Conservation (phyloP, 495 filamentous ascomycete genomes). For the Halenospora varia region DNA sequence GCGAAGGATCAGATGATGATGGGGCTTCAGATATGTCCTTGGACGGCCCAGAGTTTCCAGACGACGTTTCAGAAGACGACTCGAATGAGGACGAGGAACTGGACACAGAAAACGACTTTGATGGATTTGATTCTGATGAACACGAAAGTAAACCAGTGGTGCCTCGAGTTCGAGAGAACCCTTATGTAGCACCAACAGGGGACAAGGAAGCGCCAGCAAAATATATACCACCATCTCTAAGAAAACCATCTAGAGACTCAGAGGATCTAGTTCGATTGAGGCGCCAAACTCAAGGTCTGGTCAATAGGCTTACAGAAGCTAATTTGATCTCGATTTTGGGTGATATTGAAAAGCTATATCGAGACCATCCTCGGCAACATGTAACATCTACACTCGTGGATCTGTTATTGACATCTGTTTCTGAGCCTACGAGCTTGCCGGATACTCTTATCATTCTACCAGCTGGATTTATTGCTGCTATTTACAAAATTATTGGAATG, state of each 20-base stretch:
- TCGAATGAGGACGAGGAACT: slow-evolving; percentile 24
- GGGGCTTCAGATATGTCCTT: slow-evolving; percentile 19
- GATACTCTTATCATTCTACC: slow-evolving; percentile 90
- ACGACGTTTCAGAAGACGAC: slow-evolving; percentile 25
- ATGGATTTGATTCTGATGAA: slow-evolving; percentile 24
- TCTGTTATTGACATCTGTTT: slow-evolving; percentile 68
- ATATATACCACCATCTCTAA: slow-evolving; percentile 87
- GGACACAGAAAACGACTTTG: slow-evolving; percentile 31
- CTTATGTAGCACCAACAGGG: slow-evolving; percentile 46
- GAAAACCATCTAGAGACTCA: slow-evolving; percentile 57
- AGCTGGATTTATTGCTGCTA: slow-evolving; percentile 82
- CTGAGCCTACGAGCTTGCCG: slow-evolving; percentile 67
- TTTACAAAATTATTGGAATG: slow-evolving; percentile 80
- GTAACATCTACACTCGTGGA: slow-evolving; percentile 76
- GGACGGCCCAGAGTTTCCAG: slow-evolving; percentile 15
- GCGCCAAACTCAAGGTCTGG: slow-evolving; percentile 77
- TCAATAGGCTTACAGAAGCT: slow-evolving; percentile 90
- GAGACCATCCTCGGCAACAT: slow-evolving; percentile 71
- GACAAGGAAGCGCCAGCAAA: slow-evolving; percentile 36
- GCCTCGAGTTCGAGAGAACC: slow-evolving; percentile 42
- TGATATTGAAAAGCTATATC: slow-evolving; percentile 80
- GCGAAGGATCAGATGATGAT: slow-evolving; percentile 14
- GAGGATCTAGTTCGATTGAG: slow-evolving; percentile 67
- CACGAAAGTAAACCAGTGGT: slow-evolving; percentile 8
- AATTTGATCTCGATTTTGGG: slow-evolving; percentile 76